phyloP scores from a whole-genome alignment of 2,329 filamentous ascomycete genomes.

The Botryotinia narcissicola region DNA sequence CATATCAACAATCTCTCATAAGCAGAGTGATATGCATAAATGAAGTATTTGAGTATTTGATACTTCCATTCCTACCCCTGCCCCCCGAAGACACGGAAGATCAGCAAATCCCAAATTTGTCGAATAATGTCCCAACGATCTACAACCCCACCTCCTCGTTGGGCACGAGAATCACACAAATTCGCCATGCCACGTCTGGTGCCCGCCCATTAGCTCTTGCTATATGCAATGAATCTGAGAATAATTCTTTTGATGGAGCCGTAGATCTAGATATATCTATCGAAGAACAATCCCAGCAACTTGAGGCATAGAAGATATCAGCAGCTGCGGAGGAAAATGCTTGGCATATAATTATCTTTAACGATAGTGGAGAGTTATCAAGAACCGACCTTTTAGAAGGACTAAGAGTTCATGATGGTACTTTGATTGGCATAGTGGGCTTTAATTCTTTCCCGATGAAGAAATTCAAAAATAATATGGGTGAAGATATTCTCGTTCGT shows the following conservation, averaged over 20 bases:
- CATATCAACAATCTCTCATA: not conserved
- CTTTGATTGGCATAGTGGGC: slow-evolving; percentile 20
- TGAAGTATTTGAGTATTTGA: not conserved
- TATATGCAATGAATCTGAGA: slow-evolving; percentile 23
- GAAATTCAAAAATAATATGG: not conserved
- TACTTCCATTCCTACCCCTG: fast-evolving
- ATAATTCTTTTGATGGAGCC: slow-evolving; percentile 22
- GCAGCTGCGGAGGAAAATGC: slow-evolving; percentile 19
- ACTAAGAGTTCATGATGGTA: slow-evolving; percentile 15
- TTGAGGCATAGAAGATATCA: slow-evolving; percentile 1
- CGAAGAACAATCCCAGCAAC: not conserved
- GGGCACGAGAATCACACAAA: slow-evolving; percentile 17
- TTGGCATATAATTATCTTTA: slow-evolving; percentile 16
- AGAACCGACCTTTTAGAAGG: not conserved
- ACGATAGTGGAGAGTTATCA: not conserved
- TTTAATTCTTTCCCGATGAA: slow-evolving; percentile 18
- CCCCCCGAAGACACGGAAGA: not conserved
- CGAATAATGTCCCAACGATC: not conserved
- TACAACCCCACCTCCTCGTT: slow-evolving; percentile 12
- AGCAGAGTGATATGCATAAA: not conserved
- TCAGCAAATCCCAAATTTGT: not conserved
- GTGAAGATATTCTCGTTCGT: not conserved
- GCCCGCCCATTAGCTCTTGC: slow-evolving; percentile 10
- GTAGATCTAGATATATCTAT: not conserved
- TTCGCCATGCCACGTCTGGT: slow-evolving; percentile 20